Evolutionary conservation across 441 rosid genomes (phyloP), one percentile per base, ranked within the genome.

Genomic region (Populus hybrid): DNA sequence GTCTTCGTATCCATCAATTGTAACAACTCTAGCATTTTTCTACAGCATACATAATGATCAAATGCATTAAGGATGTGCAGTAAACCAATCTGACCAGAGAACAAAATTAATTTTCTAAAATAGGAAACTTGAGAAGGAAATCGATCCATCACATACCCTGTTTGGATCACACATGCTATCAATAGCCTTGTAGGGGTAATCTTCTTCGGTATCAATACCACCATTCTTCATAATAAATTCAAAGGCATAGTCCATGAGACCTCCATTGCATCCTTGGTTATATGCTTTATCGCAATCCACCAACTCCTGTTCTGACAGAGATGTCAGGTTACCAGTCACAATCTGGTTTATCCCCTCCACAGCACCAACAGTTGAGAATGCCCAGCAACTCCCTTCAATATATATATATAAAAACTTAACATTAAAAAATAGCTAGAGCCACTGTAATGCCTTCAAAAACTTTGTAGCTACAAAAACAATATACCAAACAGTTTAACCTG

Each of bases 341-440:
- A 95, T 89, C 87, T 94, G 83, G 91, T 90, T 95, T 61, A 95
- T 90, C 66, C 99, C 98, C 83, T 95, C 98, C 77, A 94, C 97
- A 0, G 97, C 92, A 16, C 86, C 97, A 78, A 92, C 79, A 0
- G 97, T 85, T 40, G 99, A 91, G 78, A 94, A 94, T 5, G 98
- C 97, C 99, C 98, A 95, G 88, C 97, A 94, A 80, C 98, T 91
- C 94, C 99, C 99, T 95, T 67, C 36, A 80, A 69, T 19, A 68
- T 64, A 19, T n/a, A 9, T n/a, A 19, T 18, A 67, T 3, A 14
- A 32, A 28, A 67, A 67, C 23, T 67, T 18, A 1, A 63, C 28
- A 67, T 67, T 67, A 30, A 24, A 67, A 28, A 28, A 3, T 34
- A 14, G 40, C 70, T 32, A 7, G 36, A 26, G 70, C 70, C 40